Conservation (phyloP, 495 filamentous ascomycete species). For the Neurospora sp. region DNA sequence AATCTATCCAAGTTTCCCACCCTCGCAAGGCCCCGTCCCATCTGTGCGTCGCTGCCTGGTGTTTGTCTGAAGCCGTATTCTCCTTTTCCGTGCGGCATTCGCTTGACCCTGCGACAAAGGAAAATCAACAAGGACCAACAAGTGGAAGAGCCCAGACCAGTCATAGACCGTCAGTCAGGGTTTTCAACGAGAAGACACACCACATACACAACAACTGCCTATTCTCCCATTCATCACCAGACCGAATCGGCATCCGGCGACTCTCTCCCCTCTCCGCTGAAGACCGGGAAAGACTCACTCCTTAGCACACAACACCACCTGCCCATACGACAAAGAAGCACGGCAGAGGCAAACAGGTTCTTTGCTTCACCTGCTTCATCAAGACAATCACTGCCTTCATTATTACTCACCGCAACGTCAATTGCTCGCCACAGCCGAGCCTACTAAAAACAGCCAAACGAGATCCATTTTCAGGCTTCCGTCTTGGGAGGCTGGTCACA, state of each 20-base stretch:
- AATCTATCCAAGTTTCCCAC: not conserved
- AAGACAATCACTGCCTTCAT: not conserved
- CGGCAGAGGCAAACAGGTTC: not conserved
- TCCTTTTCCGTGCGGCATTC: not conserved
- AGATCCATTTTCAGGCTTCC: slow-evolving; percentile 32
- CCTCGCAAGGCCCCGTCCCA: not conserved
- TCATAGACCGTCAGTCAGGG: not conserved
- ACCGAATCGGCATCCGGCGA: not conserved
- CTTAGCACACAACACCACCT: not conserved
- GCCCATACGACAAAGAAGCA: not conserved
- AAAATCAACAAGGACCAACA: not conserved
- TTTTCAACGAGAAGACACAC: slow-evolving; percentile 3
- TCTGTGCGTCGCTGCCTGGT: not conserved
- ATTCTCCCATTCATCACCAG: not conserved
- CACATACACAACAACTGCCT: slow-evolving; percentile 6
- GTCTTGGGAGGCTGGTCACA: slow-evolving; percentile 17
- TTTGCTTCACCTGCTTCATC: not conserved
- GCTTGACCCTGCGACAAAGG: not conserved
- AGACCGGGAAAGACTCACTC: not conserved
- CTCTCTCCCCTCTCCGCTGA: not conserved
- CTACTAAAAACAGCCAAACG: not conserved
- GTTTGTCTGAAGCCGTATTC: not conserved
- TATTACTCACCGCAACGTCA: not conserved
- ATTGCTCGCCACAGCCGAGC: not conserved
- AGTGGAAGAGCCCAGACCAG: not conserved